phyloP scores from a whole-genome alignment of 2,329 filamentous ascomycete genomes.

The Penicillium fuscoglaucum region DNA sequence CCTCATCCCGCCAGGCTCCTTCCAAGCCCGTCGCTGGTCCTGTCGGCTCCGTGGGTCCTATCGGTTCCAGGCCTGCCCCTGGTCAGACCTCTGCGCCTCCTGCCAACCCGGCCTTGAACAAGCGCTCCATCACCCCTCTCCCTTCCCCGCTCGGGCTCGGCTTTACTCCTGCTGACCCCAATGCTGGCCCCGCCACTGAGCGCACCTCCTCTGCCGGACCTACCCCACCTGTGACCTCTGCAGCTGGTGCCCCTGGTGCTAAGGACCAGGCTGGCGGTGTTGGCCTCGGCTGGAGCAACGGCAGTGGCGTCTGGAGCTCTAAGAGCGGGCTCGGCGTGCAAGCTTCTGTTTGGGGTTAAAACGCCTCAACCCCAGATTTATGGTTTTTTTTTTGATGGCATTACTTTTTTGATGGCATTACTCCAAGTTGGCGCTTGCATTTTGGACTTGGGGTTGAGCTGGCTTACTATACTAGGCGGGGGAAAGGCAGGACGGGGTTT shows the following conservation, averaged over 20 bases:
- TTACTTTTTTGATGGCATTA: constrained; percentile 3
- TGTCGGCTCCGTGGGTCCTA: constrained; percentile 75
- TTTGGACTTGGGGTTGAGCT: constrained; percentile 20
- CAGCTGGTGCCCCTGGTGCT: constrained; percentile 31
- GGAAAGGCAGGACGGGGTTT: neutral
- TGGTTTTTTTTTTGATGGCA: neutral
- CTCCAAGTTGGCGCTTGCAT: constrained; percentile 13
- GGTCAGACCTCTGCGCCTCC: constrained; percentile 50
- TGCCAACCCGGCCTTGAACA: constrained; percentile 64
- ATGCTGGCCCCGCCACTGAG: constrained; percentile 46
- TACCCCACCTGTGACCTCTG: constrained; percentile 55
- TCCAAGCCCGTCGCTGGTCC: constrained; percentile 54
- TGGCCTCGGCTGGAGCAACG: constrained; percentile 71
- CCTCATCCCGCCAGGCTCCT: constrained; percentile 66
- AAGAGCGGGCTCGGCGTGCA: constrained; percentile 80
- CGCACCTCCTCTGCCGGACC: constrained; percentile 59
- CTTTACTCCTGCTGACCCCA: constrained; percentile 58
- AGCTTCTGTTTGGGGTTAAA: constrained; percentile 89
- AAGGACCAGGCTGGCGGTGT: constrained; percentile 47
- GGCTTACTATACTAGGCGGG: constrained; percentile 3
- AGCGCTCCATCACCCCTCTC: constrained; percentile 84
- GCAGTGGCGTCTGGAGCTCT: constrained; percentile 80
- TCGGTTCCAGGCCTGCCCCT: constrained; percentile 80
- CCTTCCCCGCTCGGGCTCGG: constrained; percentile 83
- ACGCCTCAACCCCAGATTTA: neutral